phyloP scores from a whole-genome alignment of 495 filamentous ascomycete species.

The Daldinia concentrica region DNA sequence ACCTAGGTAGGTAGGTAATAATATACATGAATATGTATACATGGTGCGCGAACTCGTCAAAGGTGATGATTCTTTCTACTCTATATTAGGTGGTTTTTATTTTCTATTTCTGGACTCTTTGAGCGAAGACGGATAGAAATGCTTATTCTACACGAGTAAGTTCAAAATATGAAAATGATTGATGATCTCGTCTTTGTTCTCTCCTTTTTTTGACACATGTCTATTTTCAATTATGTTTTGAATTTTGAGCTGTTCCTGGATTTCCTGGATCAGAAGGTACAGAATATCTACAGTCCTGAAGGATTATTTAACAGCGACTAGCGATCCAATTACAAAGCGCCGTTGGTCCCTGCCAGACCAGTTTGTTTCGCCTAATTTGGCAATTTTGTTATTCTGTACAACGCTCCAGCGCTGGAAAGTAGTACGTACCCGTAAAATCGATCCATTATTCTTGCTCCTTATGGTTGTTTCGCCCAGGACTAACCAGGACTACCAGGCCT shows the following conservation, averaged over 20 bases:
- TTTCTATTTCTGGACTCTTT: background rate
- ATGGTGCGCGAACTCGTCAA: constrained; percentile 11
- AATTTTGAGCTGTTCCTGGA: constrained; percentile 14
- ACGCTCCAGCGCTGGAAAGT: background rate
- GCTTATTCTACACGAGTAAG: background rate
- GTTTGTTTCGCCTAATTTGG: constrained; percentile 43
- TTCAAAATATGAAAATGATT: background rate
- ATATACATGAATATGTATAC: background rate
- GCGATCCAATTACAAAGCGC: constrained; percentile 29
- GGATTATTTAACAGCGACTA: constrained; percentile 41
- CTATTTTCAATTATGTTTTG: constrained; percentile 1
- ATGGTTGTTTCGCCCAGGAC: constrained; percentile 34
- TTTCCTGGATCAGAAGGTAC: constrained; percentile 18
- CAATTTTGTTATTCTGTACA: constrained; percentile 30
- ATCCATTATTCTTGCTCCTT: constrained; percentile 28
- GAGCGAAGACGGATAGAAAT: background rate
- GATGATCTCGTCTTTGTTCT: background rate
- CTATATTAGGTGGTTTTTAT: background rate
- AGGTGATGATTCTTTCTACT: background rate
- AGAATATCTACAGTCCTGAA: constrained; percentile 22
- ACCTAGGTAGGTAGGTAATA: too few relatives aligned
- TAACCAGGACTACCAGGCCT: background rate
- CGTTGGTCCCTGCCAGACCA: constrained; percentile 5
- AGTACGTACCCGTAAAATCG: constrained; percentile 34
- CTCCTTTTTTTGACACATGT: background rate